Base-by-base conservation (phyloP, 352 stramenopile species). In the Globisporangium spiculum region DNA sequence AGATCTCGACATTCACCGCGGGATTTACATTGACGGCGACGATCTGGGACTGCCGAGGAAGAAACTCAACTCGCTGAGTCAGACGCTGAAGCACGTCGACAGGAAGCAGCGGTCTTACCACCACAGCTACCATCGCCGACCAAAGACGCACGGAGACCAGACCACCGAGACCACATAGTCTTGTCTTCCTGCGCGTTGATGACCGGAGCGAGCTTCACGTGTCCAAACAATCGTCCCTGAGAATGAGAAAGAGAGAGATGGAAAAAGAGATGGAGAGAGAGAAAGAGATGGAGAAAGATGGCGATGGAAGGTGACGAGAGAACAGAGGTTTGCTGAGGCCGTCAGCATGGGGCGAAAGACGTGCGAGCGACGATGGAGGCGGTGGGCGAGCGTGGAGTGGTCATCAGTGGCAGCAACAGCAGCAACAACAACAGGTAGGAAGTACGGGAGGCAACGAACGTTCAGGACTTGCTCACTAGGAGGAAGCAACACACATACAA, bases 41-140 rank as follows among this genome's bases (percentile, higher is more conserved):
- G 66, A 72, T 22, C 70, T 71, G 48, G 63, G 58, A 1, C 60
- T 86, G 55, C 75, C 74, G 2, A 74, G 73, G 62, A 80, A 84
- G 63, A 79, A 84, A 69, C 69, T 79, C 54, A 70, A 74, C 66
- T 72, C 73, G 60, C 63, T 83, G 20, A 75, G 73, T 36, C 71
- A 75, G 24, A 66, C 78, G 36, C 73, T 78, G 41, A 83, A 83
- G 71, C 67, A 83, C 36, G 77, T 72, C 30, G 78, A 86, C 60
- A 74, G 76, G 44, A 86, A 86, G 57, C 71, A 67, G 36, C 78
- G 75, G 20, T 74, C 75, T 14, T 71, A 69, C 55, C 78, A 73
- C 46, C 68, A 69, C 34, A 78, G 69, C 70, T 77, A 72, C 32
- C 67, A 72, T 27, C 61, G 55, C 44, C 67, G 67, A 41, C 41